Evolutionary conservation across 352 stramenopile species (phyloP), one percentile per base, ranked within the genome.

Genomic region (Phytophthora constricta): DNA sequence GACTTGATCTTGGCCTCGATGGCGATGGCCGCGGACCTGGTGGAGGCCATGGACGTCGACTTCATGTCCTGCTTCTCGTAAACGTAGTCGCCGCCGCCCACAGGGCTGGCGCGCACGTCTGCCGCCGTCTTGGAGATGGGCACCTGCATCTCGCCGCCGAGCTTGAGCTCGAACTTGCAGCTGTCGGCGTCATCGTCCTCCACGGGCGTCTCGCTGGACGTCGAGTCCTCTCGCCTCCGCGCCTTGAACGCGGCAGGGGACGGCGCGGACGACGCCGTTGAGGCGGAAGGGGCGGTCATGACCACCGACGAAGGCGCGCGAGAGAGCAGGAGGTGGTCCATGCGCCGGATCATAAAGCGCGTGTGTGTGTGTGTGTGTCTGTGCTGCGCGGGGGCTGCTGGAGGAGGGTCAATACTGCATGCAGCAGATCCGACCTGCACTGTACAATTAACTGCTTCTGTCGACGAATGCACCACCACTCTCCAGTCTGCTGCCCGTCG

Each of bases 1-100:
- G 71, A 72, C 49, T 79, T 82, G 58, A 85, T 72, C 39, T 76
- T 79, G 39, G 74, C 46, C 27, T 85, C 73, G 22, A 85, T 68
- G 17, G 50, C 50, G 51, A 48, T 42, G 14, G 59, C 37, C 28
- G 33, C 25, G 33, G 68, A 49, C 56, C 37, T 56, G 34, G 42
- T 63, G 52, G 42, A 55, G 23, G 49, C 39, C 43, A 53, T 62
- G 5, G 61, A 60, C 34, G 64, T 48, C 26, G 55, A 45, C 31
- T 58, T 71, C 19, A 74, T 2, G 46, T 70, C 48, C 43, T 69
- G 62, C 51, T 68, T 72, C 53, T 76, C 52, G 52, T 56, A 73
- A 31, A 65, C 58, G 34, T 72, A 76, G 26, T 69, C 53, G 49
- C 28, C 71, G 28, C 43, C 53, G n/a, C n/a, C 49, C 37, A 42